phyloP scores from a whole-genome alignment of 1,139 yeast species.

The Diutina scorzettiae region DNA sequence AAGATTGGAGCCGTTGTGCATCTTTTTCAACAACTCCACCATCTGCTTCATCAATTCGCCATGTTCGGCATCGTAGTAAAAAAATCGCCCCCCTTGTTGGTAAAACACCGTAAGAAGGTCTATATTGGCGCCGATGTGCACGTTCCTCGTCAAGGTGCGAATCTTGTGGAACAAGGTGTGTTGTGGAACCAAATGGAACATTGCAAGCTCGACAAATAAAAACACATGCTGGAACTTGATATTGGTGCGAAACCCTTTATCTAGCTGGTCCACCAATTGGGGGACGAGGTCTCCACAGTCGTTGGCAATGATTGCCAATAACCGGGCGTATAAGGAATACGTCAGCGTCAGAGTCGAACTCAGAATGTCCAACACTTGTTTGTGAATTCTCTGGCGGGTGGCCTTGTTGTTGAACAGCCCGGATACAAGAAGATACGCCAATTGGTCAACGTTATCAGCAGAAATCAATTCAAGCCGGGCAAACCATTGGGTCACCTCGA shows the following conservation, averaged over 20 bases:
- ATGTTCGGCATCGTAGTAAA: constrained; percentile 52
- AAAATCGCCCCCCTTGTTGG: constrained; percentile 63
- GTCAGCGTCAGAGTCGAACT: constrained; percentile 28
- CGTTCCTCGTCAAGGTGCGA: constrained; percentile 39
- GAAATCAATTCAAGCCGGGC: constrained; percentile 33
- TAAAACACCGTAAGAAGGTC: constrained; percentile 57
- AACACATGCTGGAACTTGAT: constrained; percentile 46
- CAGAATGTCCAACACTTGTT: constrained; percentile 25
- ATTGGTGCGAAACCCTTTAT: constrained; percentile 49
- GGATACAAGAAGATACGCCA: constrained; percentile 45
- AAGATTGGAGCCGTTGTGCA: constrained; percentile 39
- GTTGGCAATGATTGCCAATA: constrained; percentile 47
- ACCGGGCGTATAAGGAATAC: constrained; percentile 46
- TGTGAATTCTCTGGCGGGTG: constrained; percentile 48
- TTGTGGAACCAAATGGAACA: constrained; percentile 64
- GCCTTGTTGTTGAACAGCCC: constrained; percentile 57
- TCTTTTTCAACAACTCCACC: constrained; percentile 43
- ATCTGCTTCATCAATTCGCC: constrained; percentile 49
- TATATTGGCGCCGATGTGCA: constrained; percentile 44
- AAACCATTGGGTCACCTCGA: constrained; percentile 32
- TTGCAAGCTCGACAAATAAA: constrained; percentile 64
- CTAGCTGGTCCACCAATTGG: constrained; percentile 45
- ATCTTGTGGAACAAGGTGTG: constrained; percentile 65
- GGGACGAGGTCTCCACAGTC: constrained; percentile 41
- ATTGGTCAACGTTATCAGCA: constrained; percentile 31